Evolutionary conservation across 2,329 filamentous ascomycete species (phyloP).

Genomic region (Nemania bipapillata): DNA sequence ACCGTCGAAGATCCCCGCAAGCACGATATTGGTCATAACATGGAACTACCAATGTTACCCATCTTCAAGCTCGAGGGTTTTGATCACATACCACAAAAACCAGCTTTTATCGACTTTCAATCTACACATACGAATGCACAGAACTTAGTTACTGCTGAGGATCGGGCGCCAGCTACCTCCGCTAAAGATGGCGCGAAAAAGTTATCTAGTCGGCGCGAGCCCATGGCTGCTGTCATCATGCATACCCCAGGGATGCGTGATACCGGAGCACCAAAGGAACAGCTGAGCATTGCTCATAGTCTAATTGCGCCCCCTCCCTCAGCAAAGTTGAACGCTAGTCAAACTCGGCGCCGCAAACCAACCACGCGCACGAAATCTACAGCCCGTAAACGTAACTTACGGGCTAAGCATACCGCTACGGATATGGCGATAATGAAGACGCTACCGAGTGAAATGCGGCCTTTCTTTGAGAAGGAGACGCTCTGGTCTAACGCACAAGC

Average conservation of each 20-base stretch:
- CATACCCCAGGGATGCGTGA: neutral
- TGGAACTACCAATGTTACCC: neutral
- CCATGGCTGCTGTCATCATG: neutral
- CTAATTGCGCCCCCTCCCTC: constrained; percentile 8
- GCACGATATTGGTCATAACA: neutral
- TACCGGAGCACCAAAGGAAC: neutral
- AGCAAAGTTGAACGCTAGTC: neutral
- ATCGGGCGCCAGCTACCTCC: neutral
- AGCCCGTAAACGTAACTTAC: neutral
- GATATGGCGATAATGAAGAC: neutral
- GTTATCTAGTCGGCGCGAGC: neutral
- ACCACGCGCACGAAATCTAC: neutral
- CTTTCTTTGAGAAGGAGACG: constrained; percentile 22
- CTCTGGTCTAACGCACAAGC: constrained; percentile 14
- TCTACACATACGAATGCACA: neutral
- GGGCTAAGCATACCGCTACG: neutral
- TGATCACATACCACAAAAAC: neutral
- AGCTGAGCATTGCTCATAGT: neutral
- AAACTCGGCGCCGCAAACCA: neutral
- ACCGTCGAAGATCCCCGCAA: neutral
- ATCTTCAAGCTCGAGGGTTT: neutral
- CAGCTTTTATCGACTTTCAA: neutral
- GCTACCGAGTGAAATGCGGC: neutral
- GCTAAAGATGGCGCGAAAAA: neutral
- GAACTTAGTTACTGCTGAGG: neutral